Conservation (phyloP, 139 green algal genomes). For the Closterium sp. region DNA sequence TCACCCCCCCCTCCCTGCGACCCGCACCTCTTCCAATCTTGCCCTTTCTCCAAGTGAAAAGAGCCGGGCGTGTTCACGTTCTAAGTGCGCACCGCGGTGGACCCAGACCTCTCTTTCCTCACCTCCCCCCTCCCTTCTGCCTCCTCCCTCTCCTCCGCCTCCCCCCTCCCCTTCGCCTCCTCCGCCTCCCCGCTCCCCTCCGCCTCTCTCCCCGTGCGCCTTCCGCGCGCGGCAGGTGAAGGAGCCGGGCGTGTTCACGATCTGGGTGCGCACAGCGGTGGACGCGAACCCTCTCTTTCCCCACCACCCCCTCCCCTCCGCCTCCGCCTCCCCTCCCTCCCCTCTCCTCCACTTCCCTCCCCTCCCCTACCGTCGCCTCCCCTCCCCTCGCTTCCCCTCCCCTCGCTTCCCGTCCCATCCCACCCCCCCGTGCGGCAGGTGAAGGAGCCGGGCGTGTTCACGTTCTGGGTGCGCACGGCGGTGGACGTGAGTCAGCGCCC, state of each 20-base stretch:
- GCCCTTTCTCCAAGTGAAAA: neutral
- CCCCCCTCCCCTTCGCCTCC: neutral
- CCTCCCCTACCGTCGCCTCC: neutral
- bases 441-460: constrained; percentile 41
- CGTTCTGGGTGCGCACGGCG: constrained; percentile 45
- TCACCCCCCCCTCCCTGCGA: too few species aligned
- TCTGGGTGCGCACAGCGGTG: constrained; percentile 35
- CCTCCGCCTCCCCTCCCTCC: neutral
- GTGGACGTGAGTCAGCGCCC: constrained; percentile 34
- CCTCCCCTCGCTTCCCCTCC: neutral
- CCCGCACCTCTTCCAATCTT: too few species aligned
- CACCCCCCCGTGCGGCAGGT: constrained; percentile 2
- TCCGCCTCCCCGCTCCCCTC: neutral
- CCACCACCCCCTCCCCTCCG: neutral
- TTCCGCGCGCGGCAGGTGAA: constrained; percentile 11
- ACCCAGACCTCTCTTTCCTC: neutral
- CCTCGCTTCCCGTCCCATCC: neutral
- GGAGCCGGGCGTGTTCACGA: constrained; percentile 38
- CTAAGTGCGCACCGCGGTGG: constrained; percentile 30
- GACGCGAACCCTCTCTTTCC: neutral
- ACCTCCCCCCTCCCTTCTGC: neutral
- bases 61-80: constrained; percentile 43
- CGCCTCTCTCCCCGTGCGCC: neutral
- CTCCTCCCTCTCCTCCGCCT: neutral
- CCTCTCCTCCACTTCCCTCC: neutral